Conservation (phyloP, 768 basidiomycete species). For the Pulveroboletus ravenelii region DNA sequence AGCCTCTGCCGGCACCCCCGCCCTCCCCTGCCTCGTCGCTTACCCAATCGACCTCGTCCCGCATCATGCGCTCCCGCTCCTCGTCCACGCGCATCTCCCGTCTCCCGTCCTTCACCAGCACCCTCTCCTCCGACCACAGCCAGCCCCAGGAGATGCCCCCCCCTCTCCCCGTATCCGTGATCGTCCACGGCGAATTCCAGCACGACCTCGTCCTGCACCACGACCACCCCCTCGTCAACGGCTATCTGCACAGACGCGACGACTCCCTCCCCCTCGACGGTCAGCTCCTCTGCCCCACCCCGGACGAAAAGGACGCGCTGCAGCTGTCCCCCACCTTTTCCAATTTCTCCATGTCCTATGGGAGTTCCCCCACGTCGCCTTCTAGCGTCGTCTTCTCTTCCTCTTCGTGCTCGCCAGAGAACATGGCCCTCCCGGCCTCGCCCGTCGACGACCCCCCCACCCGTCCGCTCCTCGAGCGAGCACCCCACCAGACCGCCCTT, state of each 20-base stretch:
- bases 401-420: conserved; percentile 18
- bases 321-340: conserved; percentile 28
- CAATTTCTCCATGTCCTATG: conserved; percentile 23
- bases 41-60: conserved; percentile 25
- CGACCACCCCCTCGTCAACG: conserved; percentile 11
- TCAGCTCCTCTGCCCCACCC: conserved; percentile 9
- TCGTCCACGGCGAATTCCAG: conserved; percentile 27
- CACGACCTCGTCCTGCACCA: conserved; percentile 22
- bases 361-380: conserved; percentile 23
- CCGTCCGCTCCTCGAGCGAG: neutral
- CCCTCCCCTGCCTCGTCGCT: conserved; percentile 27
- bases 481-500: neutral
- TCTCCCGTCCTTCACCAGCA: conserved; percentile 31
- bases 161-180: conserved; percentile 28
- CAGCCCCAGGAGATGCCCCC: conserved; percentile 23
- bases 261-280: conserved; percentile 13
- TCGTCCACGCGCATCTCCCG: conserved; percentile 30
- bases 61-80: conserved; percentile 27
- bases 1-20: conserved; percentile 22
- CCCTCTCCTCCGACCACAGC: conserved; percentile 32
- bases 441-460: conserved; percentile 11
- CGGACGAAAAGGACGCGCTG: conserved; percentile 25
- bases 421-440: conserved; percentile 24
- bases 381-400: conserved; percentile 14
- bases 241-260: conserved; percentile 11